A percentile compares a stretch with the other conserved stretches of the same genome.
phyloP scores from a whole-genome alignment of 169 alveolate species.

The Eimeria acervulina region DNA sequence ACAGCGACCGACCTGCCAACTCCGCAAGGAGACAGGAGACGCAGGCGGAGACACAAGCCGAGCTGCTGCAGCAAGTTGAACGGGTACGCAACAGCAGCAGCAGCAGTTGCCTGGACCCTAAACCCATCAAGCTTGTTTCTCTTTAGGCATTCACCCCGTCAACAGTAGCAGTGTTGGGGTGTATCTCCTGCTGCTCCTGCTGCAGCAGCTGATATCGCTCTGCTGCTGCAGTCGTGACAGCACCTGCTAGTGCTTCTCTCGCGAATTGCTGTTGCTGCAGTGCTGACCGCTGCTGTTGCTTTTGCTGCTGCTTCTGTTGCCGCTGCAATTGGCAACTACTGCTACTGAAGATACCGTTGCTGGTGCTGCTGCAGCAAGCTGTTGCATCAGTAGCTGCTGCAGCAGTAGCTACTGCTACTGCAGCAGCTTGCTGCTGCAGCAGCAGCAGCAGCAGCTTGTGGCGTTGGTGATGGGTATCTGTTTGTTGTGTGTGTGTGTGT shows the following conservation, averaged over 20 bases:
- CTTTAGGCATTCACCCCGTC: neutral
- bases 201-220: neutral
- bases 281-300: neutral
- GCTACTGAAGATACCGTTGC: no score
- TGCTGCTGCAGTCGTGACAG: neutral
- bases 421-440: no score
- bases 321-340: neutral
- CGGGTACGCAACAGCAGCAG: conserved; percentile 45
- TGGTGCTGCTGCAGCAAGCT: neutral
- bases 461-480: neutral
- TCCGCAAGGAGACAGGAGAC: neutral
- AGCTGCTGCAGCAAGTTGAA: conserved; percentile 58
- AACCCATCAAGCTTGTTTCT: neutral
- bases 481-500: no score
- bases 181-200: neutral
- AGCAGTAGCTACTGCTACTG: no score
- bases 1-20: neutral
- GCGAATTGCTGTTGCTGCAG: neutral
- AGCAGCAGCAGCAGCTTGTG: neutral
- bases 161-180: neutral
- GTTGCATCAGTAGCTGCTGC: neutral
- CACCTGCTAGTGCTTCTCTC: no score
- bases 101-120: conserved; percentile 9
- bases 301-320: neutral
- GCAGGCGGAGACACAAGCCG: conserved; percentile 47